phyloP scores from a whole-genome alignment of 164 flowering plant genomes.

The Umbellularia californica region DNA sequence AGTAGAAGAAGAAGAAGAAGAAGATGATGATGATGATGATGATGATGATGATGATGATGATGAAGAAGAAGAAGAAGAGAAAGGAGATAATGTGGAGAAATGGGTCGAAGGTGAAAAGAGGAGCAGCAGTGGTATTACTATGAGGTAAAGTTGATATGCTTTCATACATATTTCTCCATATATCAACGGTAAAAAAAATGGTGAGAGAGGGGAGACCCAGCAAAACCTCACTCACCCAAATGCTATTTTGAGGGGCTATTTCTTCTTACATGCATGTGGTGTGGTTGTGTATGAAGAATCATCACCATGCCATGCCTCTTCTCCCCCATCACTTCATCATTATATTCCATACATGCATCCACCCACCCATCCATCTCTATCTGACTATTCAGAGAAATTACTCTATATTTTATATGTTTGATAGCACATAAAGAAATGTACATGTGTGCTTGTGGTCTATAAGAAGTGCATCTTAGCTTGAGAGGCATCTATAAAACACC shows the following conservation, averaged over 20 bases:
- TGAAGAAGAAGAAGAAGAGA: neutral
- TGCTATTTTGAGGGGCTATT: neutral
- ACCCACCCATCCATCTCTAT: neutral
- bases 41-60: neutral
- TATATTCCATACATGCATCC: conserved; percentile 12
- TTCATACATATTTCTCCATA: neutral
- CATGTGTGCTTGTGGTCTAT: neutral
- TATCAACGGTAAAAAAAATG: neutral
- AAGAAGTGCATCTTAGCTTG: conserved; percentile 2
- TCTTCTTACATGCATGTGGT: neutral
- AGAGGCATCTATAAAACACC: conserved; percentile 10
- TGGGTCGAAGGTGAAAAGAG: neutral
- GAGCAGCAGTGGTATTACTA: neutral
- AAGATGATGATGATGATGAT: neutral
- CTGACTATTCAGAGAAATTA: neutral
- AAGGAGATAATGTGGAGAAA: neutral
- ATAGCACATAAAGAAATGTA: neutral
- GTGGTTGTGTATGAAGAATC: neutral
- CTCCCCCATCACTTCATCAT: too few species aligned
- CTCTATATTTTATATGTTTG: neutral
- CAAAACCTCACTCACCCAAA: neutral
- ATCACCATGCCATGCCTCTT: neutral
- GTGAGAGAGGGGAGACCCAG: neutral
- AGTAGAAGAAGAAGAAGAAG: neutral
- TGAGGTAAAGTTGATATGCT: neutral